Base-by-base conservation (phyloP, 2,329 filamentous ascomycete genomes). In the Penicillium sp. region DNA sequence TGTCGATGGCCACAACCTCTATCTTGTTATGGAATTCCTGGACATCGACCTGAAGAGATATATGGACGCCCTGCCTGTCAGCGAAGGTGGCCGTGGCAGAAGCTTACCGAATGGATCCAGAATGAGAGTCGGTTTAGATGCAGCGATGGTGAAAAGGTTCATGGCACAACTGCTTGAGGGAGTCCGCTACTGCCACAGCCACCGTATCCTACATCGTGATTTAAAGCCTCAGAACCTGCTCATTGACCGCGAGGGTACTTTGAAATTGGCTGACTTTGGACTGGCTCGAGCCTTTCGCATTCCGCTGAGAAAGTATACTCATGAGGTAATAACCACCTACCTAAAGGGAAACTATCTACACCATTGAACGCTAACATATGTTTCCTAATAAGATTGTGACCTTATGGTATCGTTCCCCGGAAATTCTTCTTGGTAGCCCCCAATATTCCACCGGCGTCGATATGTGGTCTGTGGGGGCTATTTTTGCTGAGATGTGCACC, bases 401-500 rank as follows among this genome's bases (percentile, higher is more conserved):
- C 1, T 82, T 96, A 55, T 96, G 91, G 91, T 96, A 96, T 73
- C 88, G 92, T 59, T 84, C 91, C 7, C 91, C 91, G 1, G 91
- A 96, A 74, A 95, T 96, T 74, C 82, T 96, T 17, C 85, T 96
- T 1, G 91, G 91, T 70, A 90, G 91, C 53, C 87, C 91, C 49
- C 90, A 95, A 73, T 96, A 96, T 77, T 94, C 89, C 14, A 96
- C 91, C 14, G 91, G 91, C 55, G 91, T 96, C 40, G 91, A 96
- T 70, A 96, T 96, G 89, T 96, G 91, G 91, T 94, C 90, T 33
- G 87, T 92, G 46, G 91, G 91, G 58, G 94, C 91, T 75, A 96
- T 96, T 74, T 96, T 96, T 73, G 91, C 91, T 10, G 91, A 96
- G 76, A 96, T 96, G 91, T 95, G 90, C 76, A 96, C 91, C 1